Evolutionary conservation across 2,329 filamentous ascomycete species (phyloP), one percentile per base, ranked within the genome.

Genomic region (Epichloe hybrida): DNA sequence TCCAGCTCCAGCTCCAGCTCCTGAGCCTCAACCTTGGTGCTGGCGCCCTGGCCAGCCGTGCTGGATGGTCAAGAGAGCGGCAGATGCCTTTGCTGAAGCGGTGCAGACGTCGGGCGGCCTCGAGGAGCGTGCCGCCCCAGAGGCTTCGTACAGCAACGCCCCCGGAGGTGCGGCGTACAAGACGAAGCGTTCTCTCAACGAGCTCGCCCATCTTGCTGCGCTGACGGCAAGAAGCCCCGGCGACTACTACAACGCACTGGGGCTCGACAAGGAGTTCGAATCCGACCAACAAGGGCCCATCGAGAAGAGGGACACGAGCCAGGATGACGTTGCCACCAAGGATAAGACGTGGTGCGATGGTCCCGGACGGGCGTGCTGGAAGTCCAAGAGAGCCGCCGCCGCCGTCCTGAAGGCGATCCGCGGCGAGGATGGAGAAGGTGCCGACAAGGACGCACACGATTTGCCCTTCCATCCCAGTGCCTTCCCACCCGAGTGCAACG

Each of bases 361-460:
- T 5, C 12, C 7, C 37, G 44, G 39, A 3, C 1, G 48, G 39
- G 6, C 35, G 15, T 72, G 71, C 64, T 60, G 58, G 56, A 67
- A 68, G 57, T 62, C 62, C 50, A 70, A 67, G 59, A 65, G 66
- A 50, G 66, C 64, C 17, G 66, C 66, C 44, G 64, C 66, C 47
- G 65, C 65, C 12, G 59, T 69, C 31, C 61, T 69, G 35, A 54
- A 62, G 15, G 63, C 64, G 52, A 53, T 64, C 27, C 46, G 44
- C 23, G 34, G 38, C 17, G 51, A 50, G n/a, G 47, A 41, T 17
- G 36, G 12, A 3, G 31, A 23, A 2, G 55, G 57, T 2, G 49
- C 46, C 8, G 51, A 52, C 31, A 44, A 41, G 20, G 27, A 61
- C 58, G 59, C 63, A 20, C 20, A 50, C 5, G 45, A 27, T 20